Conservation (phyloP, 148 eudicot genomes). For the Vaccinium macrocarpon region DNA sequence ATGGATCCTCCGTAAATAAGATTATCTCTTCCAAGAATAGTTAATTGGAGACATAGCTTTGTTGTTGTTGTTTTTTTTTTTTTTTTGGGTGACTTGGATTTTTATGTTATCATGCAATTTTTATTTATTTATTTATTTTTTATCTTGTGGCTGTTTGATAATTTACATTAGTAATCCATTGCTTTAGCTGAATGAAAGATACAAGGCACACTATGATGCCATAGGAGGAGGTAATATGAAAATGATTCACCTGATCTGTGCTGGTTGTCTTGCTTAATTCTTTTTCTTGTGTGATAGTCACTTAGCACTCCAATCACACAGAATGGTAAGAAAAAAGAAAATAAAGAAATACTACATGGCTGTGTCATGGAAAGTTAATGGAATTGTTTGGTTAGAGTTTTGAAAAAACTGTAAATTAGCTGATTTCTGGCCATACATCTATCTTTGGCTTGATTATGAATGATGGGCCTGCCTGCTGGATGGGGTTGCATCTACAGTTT, state of each 20-base stretch:
- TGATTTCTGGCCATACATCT: neutral
- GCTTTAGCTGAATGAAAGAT: neutral
- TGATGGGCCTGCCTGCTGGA: neutral
- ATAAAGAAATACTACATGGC: neutral
- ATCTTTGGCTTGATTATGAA: neutral
- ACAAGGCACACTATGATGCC: neutral
- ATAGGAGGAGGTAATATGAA: neutral
- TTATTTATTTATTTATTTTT: too few relatives aligned
- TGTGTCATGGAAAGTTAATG: neutral
- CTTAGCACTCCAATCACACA: neutral
- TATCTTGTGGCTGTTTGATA: neutral
- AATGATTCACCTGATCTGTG: neutral
- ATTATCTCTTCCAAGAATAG: neutral
- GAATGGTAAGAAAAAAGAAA: neutral
- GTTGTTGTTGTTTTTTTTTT: neutral
- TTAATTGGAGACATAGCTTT: neutral
- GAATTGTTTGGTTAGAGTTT: slow-evolving; percentile 1
- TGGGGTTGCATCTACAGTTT: neutral
- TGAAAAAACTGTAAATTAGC: neutral
- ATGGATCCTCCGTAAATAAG: too few relatives aligned
- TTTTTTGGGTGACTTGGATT: neutral
- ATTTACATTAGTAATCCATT: neutral
- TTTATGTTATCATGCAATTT: neutral
- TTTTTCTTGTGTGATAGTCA: neutral
- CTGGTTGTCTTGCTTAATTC: too few relatives aligned